Conservation (phyloP, 2,329 filamentous ascomycete species). For the Clarireedia paspali region DNA sequence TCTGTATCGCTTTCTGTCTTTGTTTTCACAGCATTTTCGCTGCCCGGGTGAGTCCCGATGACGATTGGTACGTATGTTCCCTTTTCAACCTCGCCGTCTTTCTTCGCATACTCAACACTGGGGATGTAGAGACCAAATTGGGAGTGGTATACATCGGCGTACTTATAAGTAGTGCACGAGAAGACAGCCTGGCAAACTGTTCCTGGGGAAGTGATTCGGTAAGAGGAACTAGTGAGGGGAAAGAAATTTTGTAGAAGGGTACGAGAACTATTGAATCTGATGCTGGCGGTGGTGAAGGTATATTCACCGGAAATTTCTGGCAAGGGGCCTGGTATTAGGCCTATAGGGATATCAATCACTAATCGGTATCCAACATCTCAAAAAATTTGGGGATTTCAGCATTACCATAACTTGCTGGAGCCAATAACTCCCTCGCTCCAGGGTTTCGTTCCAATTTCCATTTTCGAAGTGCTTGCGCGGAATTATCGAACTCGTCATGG, state of each 20-base stretch:
- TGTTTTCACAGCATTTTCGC: no score
- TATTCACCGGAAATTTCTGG: no score
- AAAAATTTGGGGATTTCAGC: conserved; percentile 28
- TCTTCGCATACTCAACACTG: neutral
- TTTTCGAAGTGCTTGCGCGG: conserved; percentile 37
- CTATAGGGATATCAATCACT: conserved; percentile 25
- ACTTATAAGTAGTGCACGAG: conserved; percentile 51
- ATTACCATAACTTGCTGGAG: conserved; percentile 36
- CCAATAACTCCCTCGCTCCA: no score
- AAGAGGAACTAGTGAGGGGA: conserved; percentile 15
- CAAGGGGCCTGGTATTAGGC: conserved; percentile 11
- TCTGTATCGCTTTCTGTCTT: no score
- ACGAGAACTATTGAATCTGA: conserved; percentile 33
- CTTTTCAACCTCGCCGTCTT: neutral
- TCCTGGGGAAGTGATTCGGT: conserved; percentile 32
- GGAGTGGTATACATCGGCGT: neutral
- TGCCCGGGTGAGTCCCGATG: neutral
- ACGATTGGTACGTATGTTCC: neutral
- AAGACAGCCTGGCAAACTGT: conserved; percentile 39
- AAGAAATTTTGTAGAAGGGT: conserved; percentile 34
- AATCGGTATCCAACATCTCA: neutral
- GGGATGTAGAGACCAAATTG: neutral
- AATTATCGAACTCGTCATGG: conserved; percentile 45
- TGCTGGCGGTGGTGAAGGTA: conserved; percentile 23
- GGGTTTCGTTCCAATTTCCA: conserved; percentile 34